Conservation (phyloP, 106 monocot species). For the Dioscorea alata region DNA sequence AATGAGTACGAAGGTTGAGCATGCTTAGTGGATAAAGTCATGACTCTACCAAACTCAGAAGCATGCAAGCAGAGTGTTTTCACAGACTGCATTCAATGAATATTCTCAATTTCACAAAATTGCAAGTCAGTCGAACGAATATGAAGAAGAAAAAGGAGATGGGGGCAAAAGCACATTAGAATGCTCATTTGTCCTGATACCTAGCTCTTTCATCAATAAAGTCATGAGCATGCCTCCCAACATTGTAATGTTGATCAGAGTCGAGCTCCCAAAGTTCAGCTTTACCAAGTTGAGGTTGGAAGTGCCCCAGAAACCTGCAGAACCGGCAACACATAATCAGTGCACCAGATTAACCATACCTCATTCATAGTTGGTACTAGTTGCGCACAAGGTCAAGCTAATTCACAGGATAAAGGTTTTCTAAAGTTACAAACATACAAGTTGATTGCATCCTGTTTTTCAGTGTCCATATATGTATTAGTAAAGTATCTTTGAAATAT, state of each 20-base stretch:
- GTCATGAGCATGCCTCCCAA: constrained; percentile 33
- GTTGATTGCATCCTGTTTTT: constrained; percentile 96
- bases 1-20: no score
- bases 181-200: constrained; percentile 13
- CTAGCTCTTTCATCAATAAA: constrained; percentile 41
- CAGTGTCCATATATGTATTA: constrained; percentile 85
- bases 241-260: constrained; percentile 76
- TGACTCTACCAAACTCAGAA: no score
- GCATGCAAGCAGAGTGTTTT: no score
- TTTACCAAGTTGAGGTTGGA: constrained; percentile 76
- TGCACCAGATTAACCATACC: neutral
- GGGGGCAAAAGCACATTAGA: neutral
- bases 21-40: no score
- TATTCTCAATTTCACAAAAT: no score
- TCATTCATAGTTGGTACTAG: no score
- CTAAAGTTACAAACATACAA: constrained; percentile 45
- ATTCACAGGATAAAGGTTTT: no score
- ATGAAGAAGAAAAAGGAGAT: neutral
- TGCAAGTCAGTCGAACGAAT: neutral
- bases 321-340: neutral
- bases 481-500: constrained; percentile 82
- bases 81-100: no score
- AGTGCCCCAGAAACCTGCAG: constrained; percentile 88
- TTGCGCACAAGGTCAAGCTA: no score
- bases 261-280: constrained; percentile 80